Conservation (phyloP, 2,329 filamentous ascomycete genomes). For the Pseudogymnoascus sp. region DNA sequence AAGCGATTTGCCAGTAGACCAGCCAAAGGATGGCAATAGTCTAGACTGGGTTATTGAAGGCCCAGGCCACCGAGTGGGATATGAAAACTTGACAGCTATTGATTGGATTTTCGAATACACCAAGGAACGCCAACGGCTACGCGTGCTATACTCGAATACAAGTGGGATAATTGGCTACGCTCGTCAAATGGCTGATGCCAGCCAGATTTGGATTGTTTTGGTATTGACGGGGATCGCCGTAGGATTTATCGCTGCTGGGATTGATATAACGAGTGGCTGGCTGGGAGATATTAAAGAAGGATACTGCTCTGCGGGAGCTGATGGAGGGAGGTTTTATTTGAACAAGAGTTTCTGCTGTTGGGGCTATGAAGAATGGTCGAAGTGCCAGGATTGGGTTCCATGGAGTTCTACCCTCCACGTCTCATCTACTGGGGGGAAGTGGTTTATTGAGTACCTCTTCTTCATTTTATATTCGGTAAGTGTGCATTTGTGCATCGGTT, state of each 20-base stretch:
- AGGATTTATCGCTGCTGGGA: slow-evolving; percentile 75
- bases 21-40: slow-evolving; percentile 39
- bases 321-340: slow-evolving; percentile 82
- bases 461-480: slow-evolving; percentile 77
- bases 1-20: slow-evolving; percentile 11
- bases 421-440: slow-evolving; percentile 57
- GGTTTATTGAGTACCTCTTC: slow-evolving; percentile 79
- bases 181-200: slow-evolving; percentile 68
- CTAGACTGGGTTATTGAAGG: slow-evolving; percentile 86
- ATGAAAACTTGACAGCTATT: slow-evolving; percentile 93
- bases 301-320: slow-evolving; percentile 67
- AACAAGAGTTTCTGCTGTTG: slow-evolving; percentile 89
- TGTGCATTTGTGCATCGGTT: slow-evolving; percentile 12
- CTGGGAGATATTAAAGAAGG: slow-evolving; percentile 86
- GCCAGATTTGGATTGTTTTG: slow-evolving; percentile 86
- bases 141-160: slow-evolving; percentile 62
- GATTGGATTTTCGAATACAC: slow-evolving; percentile 99
- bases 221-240: slow-evolving; percentile 78
- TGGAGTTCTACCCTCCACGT: slow-evolving; percentile 74
- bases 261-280: slow-evolving; percentile 90
- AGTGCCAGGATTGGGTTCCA: slow-evolving; percentile 78
- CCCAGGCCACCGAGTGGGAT: slow-evolving; percentile 80
- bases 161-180: slow-evolving; percentile 65
- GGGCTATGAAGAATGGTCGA: slow-evolving; percentile 73
- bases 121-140: slow-evolving; percentile 82